Percentiles rank a stretch among this genome's conserved stretches.
Conservation (phyloP, 176 grass and related monocot genomes). For the Bonia amplexicaulis region DNA sequence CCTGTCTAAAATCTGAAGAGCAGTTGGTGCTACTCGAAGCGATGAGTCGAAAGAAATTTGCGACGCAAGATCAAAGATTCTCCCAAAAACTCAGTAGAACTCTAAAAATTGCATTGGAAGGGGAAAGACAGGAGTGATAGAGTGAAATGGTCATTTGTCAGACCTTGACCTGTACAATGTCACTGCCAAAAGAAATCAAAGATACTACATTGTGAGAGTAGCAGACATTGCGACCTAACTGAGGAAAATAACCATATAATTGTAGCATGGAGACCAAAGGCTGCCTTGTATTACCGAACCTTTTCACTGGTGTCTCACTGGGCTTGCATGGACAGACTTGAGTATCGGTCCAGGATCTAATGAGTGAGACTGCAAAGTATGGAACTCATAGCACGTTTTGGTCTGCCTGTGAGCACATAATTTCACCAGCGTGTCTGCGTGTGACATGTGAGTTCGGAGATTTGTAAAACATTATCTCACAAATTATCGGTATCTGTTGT, state of each 20-base stretch:
- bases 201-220: neutral
- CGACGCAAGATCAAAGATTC: neutral
- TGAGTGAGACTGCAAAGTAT: neutral
- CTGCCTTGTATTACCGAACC: neutral
- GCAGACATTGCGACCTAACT: neutral
- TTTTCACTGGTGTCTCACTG: conserved; percentile 22
- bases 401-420: neutral
- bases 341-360: conserved; percentile 31
- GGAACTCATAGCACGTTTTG: conserved; percentile 8
- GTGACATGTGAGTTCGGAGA: neutral
- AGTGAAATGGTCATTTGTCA: neutral
- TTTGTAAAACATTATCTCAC: conserved; percentile 8
- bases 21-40: neutral
- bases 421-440: neutral
- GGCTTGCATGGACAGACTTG: conserved; percentile 16
- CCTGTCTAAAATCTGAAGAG: neutral
- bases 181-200: neutral
- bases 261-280: conserved; percentile 19
- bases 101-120: neutral
- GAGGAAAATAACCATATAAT: conserved; percentile 15
- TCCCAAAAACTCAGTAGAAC: neutral
- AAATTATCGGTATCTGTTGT: neutral
- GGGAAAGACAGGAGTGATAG: neutral
- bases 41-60: neutral
- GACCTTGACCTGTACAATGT: neutral